phyloP scores from a whole-genome alignment of 331 rosid species.

The Pyracantha coccinea region DNA sequence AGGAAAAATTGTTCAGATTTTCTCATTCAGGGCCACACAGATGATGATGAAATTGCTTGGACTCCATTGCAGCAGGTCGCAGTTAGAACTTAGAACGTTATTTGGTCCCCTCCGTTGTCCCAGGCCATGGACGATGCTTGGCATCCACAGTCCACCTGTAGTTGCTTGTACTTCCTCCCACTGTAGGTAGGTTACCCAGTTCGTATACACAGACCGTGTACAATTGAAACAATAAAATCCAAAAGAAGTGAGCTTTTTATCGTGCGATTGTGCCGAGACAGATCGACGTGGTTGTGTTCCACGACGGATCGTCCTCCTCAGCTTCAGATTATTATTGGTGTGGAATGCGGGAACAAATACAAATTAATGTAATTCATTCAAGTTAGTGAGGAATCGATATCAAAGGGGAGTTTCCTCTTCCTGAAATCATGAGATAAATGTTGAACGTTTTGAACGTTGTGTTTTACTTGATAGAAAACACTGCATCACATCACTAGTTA shows the following conservation, averaged over 20 bases:
- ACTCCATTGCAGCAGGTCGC: slow-evolving; percentile 64
- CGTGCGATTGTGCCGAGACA: neutral
- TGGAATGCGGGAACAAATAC: neutral
- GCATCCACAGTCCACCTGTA: neutral
- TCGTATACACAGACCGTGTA: neutral
- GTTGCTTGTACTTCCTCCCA: neutral
- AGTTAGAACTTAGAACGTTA: slow-evolving; percentile 14
- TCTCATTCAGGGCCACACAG: slow-evolving; percentile 53
- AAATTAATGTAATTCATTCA: too few species aligned
- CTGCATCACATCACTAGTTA: too few species aligned
- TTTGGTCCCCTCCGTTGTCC: neutral
- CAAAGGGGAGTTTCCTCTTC: neutral
- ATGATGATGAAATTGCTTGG: slow-evolving; percentile 49
- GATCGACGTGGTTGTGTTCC: neutral
- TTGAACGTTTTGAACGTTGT: too few species aligned
- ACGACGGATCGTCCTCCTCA: too few species aligned
- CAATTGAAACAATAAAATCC: neutral
- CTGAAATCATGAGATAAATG: neutral
- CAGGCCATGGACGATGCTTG: neutral
- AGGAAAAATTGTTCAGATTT: slow-evolving; percentile 75
- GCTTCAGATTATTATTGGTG: neutral
- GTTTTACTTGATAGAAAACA: too few species aligned
- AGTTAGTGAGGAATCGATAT: neutral
- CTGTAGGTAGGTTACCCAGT: neutral
- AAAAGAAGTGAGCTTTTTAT: neutral